Base-by-base conservation (phyloP, 2,329 filamentous ascomycete genomes). In the Fusarium lateritium region DNA sequence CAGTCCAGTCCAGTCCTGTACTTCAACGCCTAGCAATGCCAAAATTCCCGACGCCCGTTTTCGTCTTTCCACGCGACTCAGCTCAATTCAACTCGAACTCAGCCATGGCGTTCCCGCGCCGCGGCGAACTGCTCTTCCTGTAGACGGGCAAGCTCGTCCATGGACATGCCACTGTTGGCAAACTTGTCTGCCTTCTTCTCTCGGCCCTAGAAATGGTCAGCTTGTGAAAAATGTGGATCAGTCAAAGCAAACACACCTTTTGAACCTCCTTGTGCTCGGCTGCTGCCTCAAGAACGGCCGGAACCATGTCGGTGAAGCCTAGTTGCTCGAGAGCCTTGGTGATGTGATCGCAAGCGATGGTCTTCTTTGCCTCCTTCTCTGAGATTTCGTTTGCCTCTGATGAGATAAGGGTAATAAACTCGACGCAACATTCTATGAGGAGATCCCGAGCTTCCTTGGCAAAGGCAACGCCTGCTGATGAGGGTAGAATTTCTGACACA, bases 291-390 rank as follows among this genome's bases (percentile, higher is more conserved):
- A 94, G 82, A 14, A 99, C 93, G 62, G 94, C 92, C 17, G 91
- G 89, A 8, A 99, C 92, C 77, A 98, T 99, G 73, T 97, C 94
- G 11, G 90, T 87, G 79, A 98, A 99, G 3, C 95, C 96, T 21
- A 99, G 88, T 75, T 97, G 93, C 74, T 95, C 92, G 42, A 99
- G 87, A 1, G 96, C 96, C 77, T 95, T 95, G 76, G 95, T 97
- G 75, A 99, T 97, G 83, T 99, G 96, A 76, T 99, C 96, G 79
- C 94, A 97, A 14, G 95, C 95, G 74, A 99, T 99, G 6, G 96
- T 99, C 87, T 99, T 99, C 85, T 99, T 99, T 50, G 94, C 94
- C 77, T 99, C 96, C 81, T 97, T 97, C 79, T 99, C 96, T 14
- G 94, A 97, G 70, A 99, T 99, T 76, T 99, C 96, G 81, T 99